phyloP scores from a whole-genome alignment of 2,329 filamentous ascomycete genomes.

The Colletotrichum karsti region DNA sequence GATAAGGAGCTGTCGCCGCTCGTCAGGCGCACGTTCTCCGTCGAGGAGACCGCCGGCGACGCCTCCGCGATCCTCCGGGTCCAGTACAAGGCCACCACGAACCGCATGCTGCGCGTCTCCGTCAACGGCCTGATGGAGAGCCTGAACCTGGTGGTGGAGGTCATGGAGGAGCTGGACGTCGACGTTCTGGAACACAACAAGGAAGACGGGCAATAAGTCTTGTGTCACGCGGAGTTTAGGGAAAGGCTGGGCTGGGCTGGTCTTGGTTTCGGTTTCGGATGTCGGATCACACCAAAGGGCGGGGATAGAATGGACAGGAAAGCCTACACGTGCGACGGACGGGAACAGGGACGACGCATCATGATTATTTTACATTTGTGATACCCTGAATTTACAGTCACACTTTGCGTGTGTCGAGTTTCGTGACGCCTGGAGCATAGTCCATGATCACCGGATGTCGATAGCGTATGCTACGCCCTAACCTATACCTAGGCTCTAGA shows the following conservation, averaged over 20 bases:
- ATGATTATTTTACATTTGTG: slow-evolving; percentile 18
- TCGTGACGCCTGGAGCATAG: not conserved
- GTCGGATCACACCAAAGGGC: not conserved
- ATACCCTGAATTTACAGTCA: slow-evolving; percentile 27
- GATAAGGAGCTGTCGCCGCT: slow-evolving; percentile 90
- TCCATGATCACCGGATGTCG: not conserved
- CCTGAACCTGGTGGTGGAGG: slow-evolving; percentile 81
- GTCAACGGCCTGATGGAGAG: slow-evolving; percentile 98
- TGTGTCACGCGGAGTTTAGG: not conserved
- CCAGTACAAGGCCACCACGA: slow-evolving; percentile 87
- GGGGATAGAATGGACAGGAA: not conserved
- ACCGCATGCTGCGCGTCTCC: slow-evolving; percentile 94
- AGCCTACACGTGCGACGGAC: not conserved
- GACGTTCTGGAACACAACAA: slow-evolving; percentile 69
- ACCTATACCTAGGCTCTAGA: slow-evolving; percentile 1
- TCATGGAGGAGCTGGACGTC: slow-evolving; percentile 90
- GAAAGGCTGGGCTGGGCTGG: not conserved
- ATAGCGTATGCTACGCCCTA: not conserved
- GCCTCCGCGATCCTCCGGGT: slow-evolving; percentile 68
- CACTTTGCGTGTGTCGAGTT: not conserved
- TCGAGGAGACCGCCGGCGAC: slow-evolving; percentile 41
- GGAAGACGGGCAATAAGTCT: not conserved
- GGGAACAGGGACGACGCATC: slow-evolving; percentile 13
- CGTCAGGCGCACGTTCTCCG: slow-evolving; percentile 76
- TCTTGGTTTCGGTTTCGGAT: not conserved